Conservation (phyloP, 2,329 filamentous ascomycete species). For the Fusarium transvaalense region DNA sequence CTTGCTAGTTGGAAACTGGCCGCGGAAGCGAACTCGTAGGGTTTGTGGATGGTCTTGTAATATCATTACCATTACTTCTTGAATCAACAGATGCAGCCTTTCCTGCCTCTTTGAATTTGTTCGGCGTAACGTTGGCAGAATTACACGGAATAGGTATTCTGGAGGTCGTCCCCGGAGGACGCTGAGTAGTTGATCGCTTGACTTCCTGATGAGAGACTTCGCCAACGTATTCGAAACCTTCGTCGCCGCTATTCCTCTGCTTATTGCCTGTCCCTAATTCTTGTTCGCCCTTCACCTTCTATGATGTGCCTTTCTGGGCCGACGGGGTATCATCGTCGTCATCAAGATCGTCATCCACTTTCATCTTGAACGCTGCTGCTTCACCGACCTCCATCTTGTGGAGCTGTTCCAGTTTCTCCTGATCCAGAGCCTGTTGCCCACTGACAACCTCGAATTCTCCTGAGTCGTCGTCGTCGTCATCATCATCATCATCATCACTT, state of each 20-base stretch:
- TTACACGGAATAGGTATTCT: not conserved
- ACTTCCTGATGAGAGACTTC: not conserved
- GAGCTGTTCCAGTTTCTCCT: slow-evolving; percentile 63
- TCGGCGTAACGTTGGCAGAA: not conserved
- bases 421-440: slow-evolving; percentile 59
- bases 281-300: slow-evolving; percentile 46
- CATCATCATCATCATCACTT: slow-evolving; percentile 57
- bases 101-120: not conserved
- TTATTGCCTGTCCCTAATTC: not conserved
- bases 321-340: slow-evolving; percentile 54
- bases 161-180: not conserved
- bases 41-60: not conserved
- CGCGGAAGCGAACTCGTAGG: too few relatives aligned
- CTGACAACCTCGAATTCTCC: slow-evolving; percentile 62
- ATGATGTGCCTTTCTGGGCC: slow-evolving; percentile 49
- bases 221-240: not conserved
- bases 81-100: not conserved
- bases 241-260: not conserved
- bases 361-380: slow-evolving; percentile 63
- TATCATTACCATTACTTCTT: not conserved
- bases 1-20: not conserved
- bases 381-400: slow-evolving; percentile 72
- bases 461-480: slow-evolving; percentile 54
- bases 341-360: slow-evolving; percentile 56
- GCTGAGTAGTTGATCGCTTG: not conserved